Evolutionary conservation across 768 basidiomycete genomes (phyloP).

Genomic region (Suillus occidentalis): DNA sequence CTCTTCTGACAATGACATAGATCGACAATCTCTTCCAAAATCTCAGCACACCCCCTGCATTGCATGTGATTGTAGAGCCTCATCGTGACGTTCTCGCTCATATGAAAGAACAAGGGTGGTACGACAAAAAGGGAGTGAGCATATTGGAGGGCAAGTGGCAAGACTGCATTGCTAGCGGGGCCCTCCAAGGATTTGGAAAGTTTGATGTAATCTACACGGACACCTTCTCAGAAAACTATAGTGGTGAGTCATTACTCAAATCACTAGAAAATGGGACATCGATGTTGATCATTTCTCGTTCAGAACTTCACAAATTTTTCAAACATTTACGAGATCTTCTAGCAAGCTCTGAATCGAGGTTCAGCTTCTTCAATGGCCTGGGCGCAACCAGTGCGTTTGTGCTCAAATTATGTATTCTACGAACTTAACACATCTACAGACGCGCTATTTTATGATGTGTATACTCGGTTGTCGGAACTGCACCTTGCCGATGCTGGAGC

Average conservation of each 20-base stretch:
- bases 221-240: slow-evolving; percentile 88
- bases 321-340: slow-evolving; percentile 75
- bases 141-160: slow-evolving; percentile 95
- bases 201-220: slow-evolving; percentile 93
- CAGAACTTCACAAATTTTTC: slow-evolving; percentile 80
- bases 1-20: slow-evolving; percentile 39
- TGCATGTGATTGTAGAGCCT: slow-evolving; percentile 92
- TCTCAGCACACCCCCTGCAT: slow-evolving; percentile 53
- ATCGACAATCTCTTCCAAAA: slow-evolving; percentile 82
- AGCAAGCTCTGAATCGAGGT: slow-evolving; percentile 68
- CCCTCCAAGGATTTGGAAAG: slow-evolving; percentile 62
- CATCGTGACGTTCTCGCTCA: slow-evolving; percentile 88
- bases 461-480: slow-evolving; percentile 78
- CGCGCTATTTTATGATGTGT: slow-evolving; percentile 87
- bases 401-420: neutral
- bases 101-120: slow-evolving; percentile 79
- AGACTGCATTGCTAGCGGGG: slow-evolving; percentile 65
- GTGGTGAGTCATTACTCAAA: slow-evolving; percentile 38
- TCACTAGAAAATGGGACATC: neutral
- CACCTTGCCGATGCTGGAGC: slow-evolving; percentile 83
- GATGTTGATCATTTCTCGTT: slow-evolving; percentile 4
- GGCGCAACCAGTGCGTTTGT: slow-evolving; percentile 81
- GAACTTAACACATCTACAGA: slow-evolving; percentile 38
- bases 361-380: slow-evolving; percentile 97
- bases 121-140: slow-evolving; percentile 69